A percentile compares a stretch with the other conserved stretches of the same genome.
These are phyloP conservation scores for Phytophthora pinifolia DNA, from an alignment of 352 stramenopile genomes.

Conservation along the genomic window DNA sequence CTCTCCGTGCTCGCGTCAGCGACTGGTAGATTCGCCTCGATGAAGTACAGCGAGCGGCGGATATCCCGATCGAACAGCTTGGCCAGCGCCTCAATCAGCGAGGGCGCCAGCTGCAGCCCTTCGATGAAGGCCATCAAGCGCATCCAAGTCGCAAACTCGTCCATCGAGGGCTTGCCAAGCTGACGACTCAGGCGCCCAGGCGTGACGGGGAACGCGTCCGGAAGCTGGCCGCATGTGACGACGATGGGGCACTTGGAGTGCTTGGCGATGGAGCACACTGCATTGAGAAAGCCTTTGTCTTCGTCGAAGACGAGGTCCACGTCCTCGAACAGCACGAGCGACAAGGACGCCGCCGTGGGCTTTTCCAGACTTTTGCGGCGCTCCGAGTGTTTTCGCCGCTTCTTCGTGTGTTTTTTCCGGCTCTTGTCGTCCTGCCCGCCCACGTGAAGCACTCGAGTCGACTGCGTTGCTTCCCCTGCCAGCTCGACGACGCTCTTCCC, in stretches of 20 bases:
- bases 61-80: conserved; percentile 69
- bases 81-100: conserved; percentile 43
- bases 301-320: conserved; percentile 82
- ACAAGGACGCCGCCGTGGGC: conserved; percentile 47
- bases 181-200: conserved; percentile 43
- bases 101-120: conserved; percentile 36
- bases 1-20: conserved; percentile 18
- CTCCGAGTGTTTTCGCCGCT: conserved; percentile 30
- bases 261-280: conserved; percentile 76
- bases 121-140: conserved; percentile 62
- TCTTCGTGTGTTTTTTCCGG: conserved; percentile 53
- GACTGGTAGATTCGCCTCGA: conserved; percentile 48
- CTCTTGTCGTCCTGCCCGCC: conserved; percentile 41
- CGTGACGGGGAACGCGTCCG: conserved; percentile 56
- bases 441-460: conserved; percentile 67
- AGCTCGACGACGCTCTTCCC: conserved; percentile 74
- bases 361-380: conserved; percentile 42
- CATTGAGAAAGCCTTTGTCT: conserved; percentile 76
- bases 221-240: conserved; percentile 62
- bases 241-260: conserved; percentile 82
- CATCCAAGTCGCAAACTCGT: conserved; percentile 72
- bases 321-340: conserved; percentile 86
- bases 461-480: conserved; percentile 83
- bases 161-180: conserved; percentile 43
- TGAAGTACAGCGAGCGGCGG: conserved; percentile 66